Evolutionary conservation across 345 rosid species (phyloP).

Genomic region (Tarenaya hassleriana): DNA sequence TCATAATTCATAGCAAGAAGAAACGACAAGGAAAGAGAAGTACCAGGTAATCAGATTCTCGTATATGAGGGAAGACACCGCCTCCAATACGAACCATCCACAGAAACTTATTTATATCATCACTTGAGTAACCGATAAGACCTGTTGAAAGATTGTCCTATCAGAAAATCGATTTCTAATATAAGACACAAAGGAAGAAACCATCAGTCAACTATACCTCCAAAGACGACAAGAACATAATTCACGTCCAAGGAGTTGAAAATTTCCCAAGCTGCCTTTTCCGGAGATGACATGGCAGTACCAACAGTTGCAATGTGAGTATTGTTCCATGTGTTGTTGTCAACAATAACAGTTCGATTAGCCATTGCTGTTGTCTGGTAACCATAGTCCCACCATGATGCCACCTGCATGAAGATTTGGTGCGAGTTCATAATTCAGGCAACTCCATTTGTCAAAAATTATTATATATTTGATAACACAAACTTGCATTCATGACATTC

Average conservation of each 20-base stretch:
- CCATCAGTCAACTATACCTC: conserved; percentile 54
- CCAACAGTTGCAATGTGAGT: conserved; percentile 99
- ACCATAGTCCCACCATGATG: conserved; percentile 99
- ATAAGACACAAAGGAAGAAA: conserved; percentile 5
- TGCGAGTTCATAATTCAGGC: conserved; percentile 17
- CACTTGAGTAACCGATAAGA: conserved; percentile 97
- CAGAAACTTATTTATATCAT: conserved; percentile 93
- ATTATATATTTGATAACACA: background rate
- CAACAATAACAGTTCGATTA: conserved; percentile 95
- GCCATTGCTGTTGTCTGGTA: conserved; percentile 99
- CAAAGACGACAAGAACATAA: conserved; percentile 96
- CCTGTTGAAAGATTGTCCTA: conserved; percentile 39
- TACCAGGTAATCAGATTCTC: conserved; percentile 95
- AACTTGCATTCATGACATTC: background rate
- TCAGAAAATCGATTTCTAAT: conserved; percentile 26
- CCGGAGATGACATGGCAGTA: conserved; percentile 99
- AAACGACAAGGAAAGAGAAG: conserved; percentile 3
- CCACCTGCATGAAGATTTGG: conserved; percentile 52
- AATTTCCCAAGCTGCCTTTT: conserved; percentile 98
- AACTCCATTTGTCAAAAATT: conserved; percentile 18
- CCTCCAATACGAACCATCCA: conserved; percentile 99
- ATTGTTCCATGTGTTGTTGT: conserved; percentile 98
- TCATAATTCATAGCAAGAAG: conserved; percentile 2
- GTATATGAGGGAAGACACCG: conserved; percentile 95
- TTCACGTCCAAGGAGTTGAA: conserved; percentile 95